These are phyloP conservation scores for Claviceps cyperi DNA, from an alignment of 2,329 filamentous ascomycete species.

Conservation along the genomic window DNA sequence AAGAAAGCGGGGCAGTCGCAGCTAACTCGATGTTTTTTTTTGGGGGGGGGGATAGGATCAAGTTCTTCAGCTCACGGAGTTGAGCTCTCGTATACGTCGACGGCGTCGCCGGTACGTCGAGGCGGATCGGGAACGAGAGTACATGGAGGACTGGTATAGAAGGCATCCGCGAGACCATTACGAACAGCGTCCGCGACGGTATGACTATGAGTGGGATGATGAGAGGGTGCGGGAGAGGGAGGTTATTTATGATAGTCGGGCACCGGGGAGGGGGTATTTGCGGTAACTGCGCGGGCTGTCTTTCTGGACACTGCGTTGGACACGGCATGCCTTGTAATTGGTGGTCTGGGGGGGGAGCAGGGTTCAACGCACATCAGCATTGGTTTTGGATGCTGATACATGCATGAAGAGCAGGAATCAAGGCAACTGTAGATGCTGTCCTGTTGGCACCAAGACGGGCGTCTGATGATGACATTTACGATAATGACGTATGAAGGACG, in stretches of 20 bases:
- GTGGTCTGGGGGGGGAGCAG: too few relatives aligned
- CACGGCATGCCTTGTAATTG: too few relatives aligned
- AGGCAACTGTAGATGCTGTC: too few relatives aligned
- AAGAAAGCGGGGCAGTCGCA: background rate
- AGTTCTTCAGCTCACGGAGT: constrained; percentile 66
- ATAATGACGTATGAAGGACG: too few relatives aligned
- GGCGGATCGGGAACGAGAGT: constrained; percentile 44
- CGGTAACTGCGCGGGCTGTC: constrained; percentile 7
- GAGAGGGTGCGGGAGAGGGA: constrained; percentile 55
- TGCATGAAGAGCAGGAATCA: too few relatives aligned
- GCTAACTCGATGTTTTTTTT: background rate
- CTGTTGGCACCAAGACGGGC: too few relatives aligned
- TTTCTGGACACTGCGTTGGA: too few relatives aligned
- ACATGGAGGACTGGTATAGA: constrained; percentile 35
- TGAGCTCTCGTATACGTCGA: constrained; percentile 69
- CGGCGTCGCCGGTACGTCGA: constrained; percentile 39
- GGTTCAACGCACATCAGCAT: too few relatives aligned
- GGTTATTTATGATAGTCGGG: constrained; percentile 43
- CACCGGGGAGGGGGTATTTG: constrained; percentile 14
- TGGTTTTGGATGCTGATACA: too few relatives aligned
- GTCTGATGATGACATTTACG: too few relatives aligned
- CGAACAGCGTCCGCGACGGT: constrained; percentile 11
- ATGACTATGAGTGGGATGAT: constrained; percentile 34
- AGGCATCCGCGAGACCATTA: constrained; percentile 22
- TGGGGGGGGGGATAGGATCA: constrained; percentile 51